Evolutionary conservation across 2,329 filamentous ascomycete species (phyloP).

Genomic region (Aspergillus fructus): DNA sequence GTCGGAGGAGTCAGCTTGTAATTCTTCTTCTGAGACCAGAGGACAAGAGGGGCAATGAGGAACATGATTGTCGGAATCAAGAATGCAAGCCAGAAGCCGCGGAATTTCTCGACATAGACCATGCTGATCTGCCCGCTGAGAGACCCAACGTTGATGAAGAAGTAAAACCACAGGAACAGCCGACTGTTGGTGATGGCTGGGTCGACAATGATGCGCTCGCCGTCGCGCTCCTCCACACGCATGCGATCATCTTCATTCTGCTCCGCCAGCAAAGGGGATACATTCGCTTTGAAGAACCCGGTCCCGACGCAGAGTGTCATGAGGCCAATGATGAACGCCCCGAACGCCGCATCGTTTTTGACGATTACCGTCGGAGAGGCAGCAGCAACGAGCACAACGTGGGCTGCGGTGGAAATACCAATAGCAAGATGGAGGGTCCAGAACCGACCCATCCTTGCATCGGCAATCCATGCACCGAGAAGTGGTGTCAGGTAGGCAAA

Average conservation of each 20-base stretch:
- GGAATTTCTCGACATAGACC: slow-evolving; percentile 73
- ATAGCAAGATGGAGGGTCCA: slow-evolving; percentile 68
- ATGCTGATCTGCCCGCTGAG: slow-evolving; percentile 63
- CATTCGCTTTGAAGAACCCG: slow-evolving; percentile 78
- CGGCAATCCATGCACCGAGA: slow-evolving; percentile 61
- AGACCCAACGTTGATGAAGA: slow-evolving; percentile 68
- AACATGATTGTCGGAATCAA: slow-evolving; percentile 67
- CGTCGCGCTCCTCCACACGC: slow-evolving; percentile 56
- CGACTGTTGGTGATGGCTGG: slow-evolving; percentile 67
- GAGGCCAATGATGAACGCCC: slow-evolving; percentile 63
- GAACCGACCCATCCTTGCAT: slow-evolving; percentile 69
- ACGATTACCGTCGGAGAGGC: slow-evolving; percentile 64
- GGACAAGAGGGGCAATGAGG: slow-evolving; percentile 60
- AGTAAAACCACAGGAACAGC: slow-evolving; percentile 70
- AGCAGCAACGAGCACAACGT: slow-evolving; percentile 65
- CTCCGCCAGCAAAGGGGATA: slow-evolving; percentile 69
- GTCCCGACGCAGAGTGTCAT: slow-evolving; percentile 72
- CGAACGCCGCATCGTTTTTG: slow-evolving; percentile 58
- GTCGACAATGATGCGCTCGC: slow-evolving; percentile 69
- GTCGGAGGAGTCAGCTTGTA: slow-evolving; percentile 67
- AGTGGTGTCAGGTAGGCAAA: slow-evolving; percentile 63
- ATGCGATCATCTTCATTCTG: slow-evolving; percentile 63
- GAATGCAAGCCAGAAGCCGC: slow-evolving; percentile 73
- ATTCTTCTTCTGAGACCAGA: slow-evolving; percentile 59
- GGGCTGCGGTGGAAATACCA: slow-evolving; percentile 63